Evolutionary conservation across 1,139 yeast species (phyloP).

Genomic region (Sugiyamaella neomexicana): DNA sequence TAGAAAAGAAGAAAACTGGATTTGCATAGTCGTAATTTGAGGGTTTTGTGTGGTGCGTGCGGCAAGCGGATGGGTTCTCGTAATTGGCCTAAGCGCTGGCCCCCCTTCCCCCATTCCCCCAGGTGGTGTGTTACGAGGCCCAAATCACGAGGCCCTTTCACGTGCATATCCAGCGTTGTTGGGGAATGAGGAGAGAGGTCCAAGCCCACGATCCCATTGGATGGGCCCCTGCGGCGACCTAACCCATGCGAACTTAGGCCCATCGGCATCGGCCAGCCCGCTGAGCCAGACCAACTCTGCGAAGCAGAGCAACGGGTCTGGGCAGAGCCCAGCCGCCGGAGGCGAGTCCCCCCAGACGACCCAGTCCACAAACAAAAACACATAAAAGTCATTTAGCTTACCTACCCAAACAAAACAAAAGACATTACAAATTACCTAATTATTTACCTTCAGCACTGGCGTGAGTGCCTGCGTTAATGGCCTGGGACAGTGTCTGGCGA

Average conservation of each 20-base stretch:
- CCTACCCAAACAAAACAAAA: background rate
- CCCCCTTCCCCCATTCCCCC: too few relatives aligned
- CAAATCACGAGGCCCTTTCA: slow-evolving; percentile 6
- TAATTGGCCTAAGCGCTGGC: background rate
- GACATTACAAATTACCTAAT: background rate
- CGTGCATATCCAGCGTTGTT: background rate
- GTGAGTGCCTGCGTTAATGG: slow-evolving; percentile 35
- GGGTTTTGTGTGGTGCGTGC: background rate
- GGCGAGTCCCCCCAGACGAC: background rate
- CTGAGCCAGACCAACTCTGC: background rate
- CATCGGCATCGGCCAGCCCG: too few relatives aligned
- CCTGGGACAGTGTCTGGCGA: slow-evolving; percentile 32
- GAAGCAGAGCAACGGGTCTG: background rate
- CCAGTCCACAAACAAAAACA: background rate
- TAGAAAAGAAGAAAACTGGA: background rate
- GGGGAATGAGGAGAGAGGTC: background rate
- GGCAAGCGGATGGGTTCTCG: background rate
- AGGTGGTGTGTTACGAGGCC: background rate
- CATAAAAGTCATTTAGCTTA: background rate
- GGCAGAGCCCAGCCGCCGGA: background rate
- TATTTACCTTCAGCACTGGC: slow-evolving; percentile 19
- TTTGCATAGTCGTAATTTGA: background rate
- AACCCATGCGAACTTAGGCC: too few relatives aligned
- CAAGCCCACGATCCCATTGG: background rate
- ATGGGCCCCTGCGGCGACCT: background rate